Conservation (phyloP, 345 rosid species). For the Salix arbutifolia region DNA sequence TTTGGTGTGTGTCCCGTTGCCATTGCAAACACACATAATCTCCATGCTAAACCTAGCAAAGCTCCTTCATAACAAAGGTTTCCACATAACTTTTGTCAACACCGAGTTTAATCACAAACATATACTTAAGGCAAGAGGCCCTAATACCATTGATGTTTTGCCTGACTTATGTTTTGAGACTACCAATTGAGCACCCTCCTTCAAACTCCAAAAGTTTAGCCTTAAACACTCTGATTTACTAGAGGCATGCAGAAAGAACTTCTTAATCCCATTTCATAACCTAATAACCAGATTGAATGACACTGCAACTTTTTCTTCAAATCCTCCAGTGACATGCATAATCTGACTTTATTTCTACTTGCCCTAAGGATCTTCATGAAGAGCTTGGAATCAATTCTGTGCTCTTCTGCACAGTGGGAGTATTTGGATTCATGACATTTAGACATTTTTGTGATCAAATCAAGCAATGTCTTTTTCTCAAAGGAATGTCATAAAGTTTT, state of each 20-base stretch:
- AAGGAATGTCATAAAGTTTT: neutral
- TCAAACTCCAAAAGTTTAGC: neutral
- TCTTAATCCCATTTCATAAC: neutral
- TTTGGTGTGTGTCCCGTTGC: too few species aligned
- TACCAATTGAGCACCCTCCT: neutral
- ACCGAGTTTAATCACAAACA: too few species aligned
- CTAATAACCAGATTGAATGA: neutral
- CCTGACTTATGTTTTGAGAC: neutral
- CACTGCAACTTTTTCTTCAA: neutral
- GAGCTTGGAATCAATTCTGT: neutral
- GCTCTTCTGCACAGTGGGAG: neutral
- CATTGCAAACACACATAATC: too few species aligned
- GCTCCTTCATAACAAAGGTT: too few species aligned
- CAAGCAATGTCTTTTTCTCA: neutral
- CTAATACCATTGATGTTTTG: too few species aligned
- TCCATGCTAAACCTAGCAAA: too few species aligned
- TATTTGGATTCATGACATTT: neutral
- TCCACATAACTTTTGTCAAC: too few species aligned
- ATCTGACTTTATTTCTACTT: neutral
- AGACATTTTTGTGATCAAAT: neutral
- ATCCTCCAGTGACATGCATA: neutral
- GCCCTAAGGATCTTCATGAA: neutral
- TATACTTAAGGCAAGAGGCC: too few species aligned
- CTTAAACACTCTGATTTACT: neutral
- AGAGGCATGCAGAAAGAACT: neutral